A percentile compares a stretch with the other conserved stretches of the same genome.
Evolutionary conservation across 1,284 basidiomycete genomes (phyloP).

Genomic region (Cryptococcus sp.): DNA sequence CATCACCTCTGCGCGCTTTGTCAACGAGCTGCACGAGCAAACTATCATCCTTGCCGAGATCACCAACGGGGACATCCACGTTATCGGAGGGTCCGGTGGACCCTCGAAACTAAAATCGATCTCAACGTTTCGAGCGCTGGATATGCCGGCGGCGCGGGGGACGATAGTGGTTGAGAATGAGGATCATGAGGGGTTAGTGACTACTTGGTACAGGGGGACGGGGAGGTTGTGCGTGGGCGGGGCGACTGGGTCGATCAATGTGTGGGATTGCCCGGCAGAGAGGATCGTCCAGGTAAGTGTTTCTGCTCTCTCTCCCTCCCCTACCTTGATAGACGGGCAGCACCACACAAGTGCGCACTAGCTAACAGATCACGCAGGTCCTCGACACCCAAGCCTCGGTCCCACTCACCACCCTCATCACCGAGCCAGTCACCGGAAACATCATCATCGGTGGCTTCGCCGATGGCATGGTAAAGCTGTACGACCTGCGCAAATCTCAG

Average conservation of each 20-base stretch:
- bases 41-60: conserved; percentile 34
- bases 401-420: conserved; percentile 25
- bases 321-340: too few relatives aligned
- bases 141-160: conserved; percentile 7
- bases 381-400: conserved; percentile 17
- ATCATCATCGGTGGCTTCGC: conserved; percentile 25
- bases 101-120: conserved; percentile 23
- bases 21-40: conserved; percentile 38
- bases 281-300: conserved; percentile 23
- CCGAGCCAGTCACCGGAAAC: conserved; percentile 36
- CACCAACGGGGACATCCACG: conserved; percentile 34
- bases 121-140: conserved; percentile 30
- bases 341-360: background rate
- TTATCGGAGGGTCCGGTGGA: conserved; percentile 27
- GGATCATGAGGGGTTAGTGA: conserved; percentile 16
- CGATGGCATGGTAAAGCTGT: conserved; percentile 33
- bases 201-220: conserved; percentile 33
- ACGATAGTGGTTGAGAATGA: background rate
- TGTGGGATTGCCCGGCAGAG: conserved; percentile 42
- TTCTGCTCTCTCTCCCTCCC: background rate
- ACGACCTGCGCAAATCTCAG: conserved; percentile 25
- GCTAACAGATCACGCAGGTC: conserved; percentile 9
- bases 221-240: conserved; percentile 34
- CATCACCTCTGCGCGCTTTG: conserved; percentile 30
- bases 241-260: conserved; percentile 22